Base-by-base conservation (phyloP, 257 asterid species). In the Scutellaria barbata region DNA sequence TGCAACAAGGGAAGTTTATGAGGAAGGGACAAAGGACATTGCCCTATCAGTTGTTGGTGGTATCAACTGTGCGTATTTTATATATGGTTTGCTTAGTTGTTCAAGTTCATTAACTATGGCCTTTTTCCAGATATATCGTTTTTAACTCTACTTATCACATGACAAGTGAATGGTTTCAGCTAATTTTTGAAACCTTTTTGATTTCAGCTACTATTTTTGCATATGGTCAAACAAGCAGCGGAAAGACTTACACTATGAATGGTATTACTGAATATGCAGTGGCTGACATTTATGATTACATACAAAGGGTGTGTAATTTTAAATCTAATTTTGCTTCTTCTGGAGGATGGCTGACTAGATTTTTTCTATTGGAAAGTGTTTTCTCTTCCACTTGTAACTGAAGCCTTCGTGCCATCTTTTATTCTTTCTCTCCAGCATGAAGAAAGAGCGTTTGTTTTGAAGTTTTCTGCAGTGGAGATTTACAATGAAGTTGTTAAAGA, bases 201-300 rank as follows among this genome's bases (percentile, higher is more conserved):
- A 17, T 74, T 78, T 73, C 87, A 95, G 99, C 99, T 30, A 92
- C 99, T 68, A 81, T 95, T 47, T 95, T 95, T 81, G 98, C 99
- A 4, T 95, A 95, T 81, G 99, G 99, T 63, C 98, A 92, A 86
- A 95, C 99, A 63, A 95, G 97, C 87, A 95, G 99, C 40, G 99
- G 99, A 79, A 95, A 95, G 90, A 95, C 99, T 4, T 92, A 95
- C 79, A 95, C 99, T 47, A 90, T 95, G 99, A 95, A 88, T 72
- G 99, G 99, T 54, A 87, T 95, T 39, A 95, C 99, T 4, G 99
- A 95, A 79, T 95, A 84, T 67, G 81, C 99, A 10, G 99, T 92
- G 53, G 84, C 92, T 67, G 98, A 85, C 66, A 76, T 85, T 70
- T 85, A 85, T 56, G 79, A 78, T 41, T 78, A 85, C 48, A 80